Evolutionary conservation across 352 stramenopile species (phyloP).

Genomic region (Pythium rhizo-oryzae): DNA sequence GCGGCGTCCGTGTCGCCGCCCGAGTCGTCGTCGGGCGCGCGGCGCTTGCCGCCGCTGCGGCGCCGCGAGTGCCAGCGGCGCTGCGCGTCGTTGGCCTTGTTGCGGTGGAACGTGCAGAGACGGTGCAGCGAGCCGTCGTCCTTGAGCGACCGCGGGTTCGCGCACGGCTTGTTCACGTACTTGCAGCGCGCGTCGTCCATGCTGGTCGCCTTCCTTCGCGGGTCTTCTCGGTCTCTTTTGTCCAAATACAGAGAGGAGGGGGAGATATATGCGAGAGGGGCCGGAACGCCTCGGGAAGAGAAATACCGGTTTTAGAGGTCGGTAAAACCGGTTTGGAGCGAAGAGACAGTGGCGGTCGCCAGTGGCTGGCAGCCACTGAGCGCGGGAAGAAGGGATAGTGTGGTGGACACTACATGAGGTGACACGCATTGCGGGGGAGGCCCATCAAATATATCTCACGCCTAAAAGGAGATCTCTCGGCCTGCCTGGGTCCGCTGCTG

Average conservation of each 20-base stretch:
- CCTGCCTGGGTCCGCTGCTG: too few species aligned
- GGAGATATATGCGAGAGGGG: neutral
- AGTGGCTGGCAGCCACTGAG: neutral
- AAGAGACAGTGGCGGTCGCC: neutral
- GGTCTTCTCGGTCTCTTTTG: neutral
- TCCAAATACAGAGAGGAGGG: neutral
- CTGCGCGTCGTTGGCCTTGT: neutral
- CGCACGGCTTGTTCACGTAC: neutral
- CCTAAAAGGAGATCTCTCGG: too few species aligned
- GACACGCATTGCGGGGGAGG: too few species aligned
- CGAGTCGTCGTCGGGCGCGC: neutral
- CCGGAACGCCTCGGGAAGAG: too few species aligned
- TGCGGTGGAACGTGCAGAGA: neutral
- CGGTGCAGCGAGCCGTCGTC: neutral
- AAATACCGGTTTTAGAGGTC: too few species aligned
- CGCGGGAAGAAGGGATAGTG: neutral
- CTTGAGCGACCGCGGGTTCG: neutral
- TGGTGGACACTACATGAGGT: neutral
- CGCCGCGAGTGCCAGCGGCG: neutral
- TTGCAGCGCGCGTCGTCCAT: neutral
- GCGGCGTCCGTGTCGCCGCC: neutral
- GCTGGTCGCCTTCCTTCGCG: neutral
- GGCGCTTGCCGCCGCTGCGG: neutral
- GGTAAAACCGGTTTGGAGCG: neutral
- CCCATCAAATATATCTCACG: too few species aligned